These are phyloP conservation scores for Xerocomellus amylosporus DNA, from an alignment of 768 basidiomycete species.

Conservation along the genomic window DNA sequence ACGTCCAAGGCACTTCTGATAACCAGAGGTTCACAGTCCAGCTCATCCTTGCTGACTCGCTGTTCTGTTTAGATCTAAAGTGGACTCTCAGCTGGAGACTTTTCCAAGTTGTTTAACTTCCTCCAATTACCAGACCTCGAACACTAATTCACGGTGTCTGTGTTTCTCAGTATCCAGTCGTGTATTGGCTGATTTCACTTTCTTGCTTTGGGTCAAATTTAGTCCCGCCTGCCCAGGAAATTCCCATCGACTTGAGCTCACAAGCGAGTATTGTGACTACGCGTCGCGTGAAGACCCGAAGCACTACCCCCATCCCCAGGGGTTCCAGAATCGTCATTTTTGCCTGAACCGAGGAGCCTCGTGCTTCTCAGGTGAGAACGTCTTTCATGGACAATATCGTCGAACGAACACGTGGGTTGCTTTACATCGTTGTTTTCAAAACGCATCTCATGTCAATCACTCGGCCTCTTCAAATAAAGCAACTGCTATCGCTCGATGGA, in stretches of 20 bases:
- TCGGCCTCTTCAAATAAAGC: constrained; percentile 4
- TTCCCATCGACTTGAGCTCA: neutral
- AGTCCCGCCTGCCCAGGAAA: neutral
- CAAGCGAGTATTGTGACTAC: neutral
- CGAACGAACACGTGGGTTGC: constrained; percentile 11
- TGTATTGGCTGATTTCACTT: neutral
- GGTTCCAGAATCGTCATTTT: neutral
- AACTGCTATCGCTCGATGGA: constrained; percentile 11
- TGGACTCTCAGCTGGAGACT: neutral
- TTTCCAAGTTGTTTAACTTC: too few species aligned
- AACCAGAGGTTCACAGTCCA: neutral
- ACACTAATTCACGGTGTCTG: neutral
- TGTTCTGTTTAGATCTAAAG: neutral
- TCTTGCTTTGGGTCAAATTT: neutral
- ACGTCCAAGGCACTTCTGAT: neutral
- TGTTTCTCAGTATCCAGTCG: neutral
- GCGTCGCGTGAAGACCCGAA: neutral
- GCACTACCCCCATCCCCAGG: neutral
- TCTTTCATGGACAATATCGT: constrained; percentile 11
- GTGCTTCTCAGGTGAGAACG: neutral
- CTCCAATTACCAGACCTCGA: neutral
- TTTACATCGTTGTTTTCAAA: neutral
- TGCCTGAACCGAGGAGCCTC: neutral
- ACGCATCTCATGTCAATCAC: neutral
- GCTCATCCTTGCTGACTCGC: neutral